Conservation (phyloP, 139 green algal species). For the Pleodorina starrii region DNA sequence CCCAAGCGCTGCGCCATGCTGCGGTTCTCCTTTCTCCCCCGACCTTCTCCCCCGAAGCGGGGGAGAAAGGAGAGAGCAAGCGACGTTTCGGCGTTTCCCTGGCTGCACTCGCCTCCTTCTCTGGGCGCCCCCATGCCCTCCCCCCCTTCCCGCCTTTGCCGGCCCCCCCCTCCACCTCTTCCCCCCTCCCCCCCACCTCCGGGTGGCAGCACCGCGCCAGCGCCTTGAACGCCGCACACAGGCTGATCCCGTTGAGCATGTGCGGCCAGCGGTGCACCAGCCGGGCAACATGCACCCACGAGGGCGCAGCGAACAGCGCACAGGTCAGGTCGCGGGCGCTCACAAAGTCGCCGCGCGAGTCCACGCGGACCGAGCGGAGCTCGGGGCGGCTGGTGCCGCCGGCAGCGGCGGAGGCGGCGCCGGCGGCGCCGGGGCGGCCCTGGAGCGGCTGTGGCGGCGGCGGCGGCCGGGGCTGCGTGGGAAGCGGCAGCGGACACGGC, state of each 20-base stretch:
- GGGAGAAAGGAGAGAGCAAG: no score
- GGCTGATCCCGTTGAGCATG: background rate
- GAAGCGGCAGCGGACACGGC: background rate
- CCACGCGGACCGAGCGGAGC: background rate
- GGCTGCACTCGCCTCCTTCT: background rate
- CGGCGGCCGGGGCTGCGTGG: background rate
- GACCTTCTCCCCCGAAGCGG: background rate
- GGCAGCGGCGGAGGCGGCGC: background rate
- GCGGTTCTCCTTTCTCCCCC: background rate
- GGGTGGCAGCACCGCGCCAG: conserved; percentile 2
- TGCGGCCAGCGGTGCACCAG: conserved; percentile 35
- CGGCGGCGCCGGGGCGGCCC: background rate
- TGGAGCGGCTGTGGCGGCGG: background rate
- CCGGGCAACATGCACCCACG: conserved; percentile 37
- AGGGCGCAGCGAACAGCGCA: background rate
- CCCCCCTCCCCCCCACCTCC: background rate
- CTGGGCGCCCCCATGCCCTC: background rate
- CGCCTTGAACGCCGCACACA: background rate
- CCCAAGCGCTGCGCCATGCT: no score
- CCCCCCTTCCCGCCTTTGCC: background rate
- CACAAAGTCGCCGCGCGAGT: background rate
- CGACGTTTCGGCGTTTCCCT: no score
- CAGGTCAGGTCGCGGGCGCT: conserved; percentile 1
- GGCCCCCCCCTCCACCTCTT: background rate
- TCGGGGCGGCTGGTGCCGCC: background rate